Percentiles rank a stretch among this genome's conserved stretches.
Conservation (phyloP, 2,329 filamentous ascomycete genomes). For the Verticillium isaacii region DNA sequence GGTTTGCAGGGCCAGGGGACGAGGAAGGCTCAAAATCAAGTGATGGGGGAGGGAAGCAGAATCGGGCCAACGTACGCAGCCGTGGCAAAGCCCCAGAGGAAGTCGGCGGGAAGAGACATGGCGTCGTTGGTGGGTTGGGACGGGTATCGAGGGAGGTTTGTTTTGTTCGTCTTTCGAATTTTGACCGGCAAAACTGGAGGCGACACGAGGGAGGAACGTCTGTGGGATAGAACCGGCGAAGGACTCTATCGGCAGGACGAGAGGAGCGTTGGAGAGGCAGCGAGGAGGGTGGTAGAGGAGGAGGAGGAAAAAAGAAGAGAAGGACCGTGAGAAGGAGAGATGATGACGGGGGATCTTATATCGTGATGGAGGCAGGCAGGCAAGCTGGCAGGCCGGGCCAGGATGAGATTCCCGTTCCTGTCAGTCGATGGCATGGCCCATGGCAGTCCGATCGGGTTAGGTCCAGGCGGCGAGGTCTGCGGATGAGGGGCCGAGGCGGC, state of each 20-base stretch:
- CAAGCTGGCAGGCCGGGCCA: background rate
- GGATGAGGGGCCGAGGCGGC: background rate
- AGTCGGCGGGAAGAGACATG: constrained; percentile 63
- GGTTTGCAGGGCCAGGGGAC: background rate
- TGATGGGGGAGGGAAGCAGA: background rate
- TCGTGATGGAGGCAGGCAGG: background rate
- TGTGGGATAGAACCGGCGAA: background rate
- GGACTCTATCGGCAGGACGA: background rate
- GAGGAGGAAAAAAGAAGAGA: background rate
- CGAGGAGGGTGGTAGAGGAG: constrained; percentile 1
- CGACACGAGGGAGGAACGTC: background rate
- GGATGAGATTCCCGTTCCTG: background rate
- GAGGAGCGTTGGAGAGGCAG: background rate
- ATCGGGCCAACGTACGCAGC: constrained; percentile 51
- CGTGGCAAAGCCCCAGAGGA: constrained; percentile 77
- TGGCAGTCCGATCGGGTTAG: background rate
- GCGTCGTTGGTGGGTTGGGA: constrained; percentile 14
- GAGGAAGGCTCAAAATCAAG: background rate
- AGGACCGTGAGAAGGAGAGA: background rate
- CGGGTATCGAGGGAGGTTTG: background rate
- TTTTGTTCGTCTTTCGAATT: background rate
- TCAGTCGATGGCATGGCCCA: background rate
- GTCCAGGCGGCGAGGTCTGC: background rate
- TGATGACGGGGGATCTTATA: background rate
- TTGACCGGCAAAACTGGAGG: background rate